phyloP scores from a whole-genome alignment of 192 early-diverging fungal genomes.

The Spinellus fusiger region DNA sequence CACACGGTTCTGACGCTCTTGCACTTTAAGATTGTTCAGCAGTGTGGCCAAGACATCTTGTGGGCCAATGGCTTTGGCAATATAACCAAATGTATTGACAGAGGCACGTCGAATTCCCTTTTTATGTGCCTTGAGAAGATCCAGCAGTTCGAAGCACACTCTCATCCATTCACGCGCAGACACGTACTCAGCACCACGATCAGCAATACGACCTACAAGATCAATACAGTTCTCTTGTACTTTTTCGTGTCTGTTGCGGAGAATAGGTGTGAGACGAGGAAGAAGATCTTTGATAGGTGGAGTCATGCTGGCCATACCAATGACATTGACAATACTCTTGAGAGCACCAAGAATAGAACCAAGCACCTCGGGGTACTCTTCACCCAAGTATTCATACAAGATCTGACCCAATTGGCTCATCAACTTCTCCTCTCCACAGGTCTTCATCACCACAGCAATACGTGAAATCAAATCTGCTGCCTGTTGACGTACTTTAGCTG shows the following conservation, averaged over 20 bases:
- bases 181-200: slow-evolving; percentile 95
- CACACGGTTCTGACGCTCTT: slow-evolving; percentile 98
- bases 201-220: slow-evolving; percentile 97
- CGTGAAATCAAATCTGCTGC: slow-evolving; percentile 94
- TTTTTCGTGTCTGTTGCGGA: slow-evolving; percentile 96
- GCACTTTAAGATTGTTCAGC: slow-evolving; percentile 96
- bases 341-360: slow-evolving; percentile 90
- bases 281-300: slow-evolving; percentile 97
- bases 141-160: slow-evolving; percentile 96
- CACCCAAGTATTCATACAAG: slow-evolving; percentile 96
- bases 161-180: slow-evolving; percentile 99
- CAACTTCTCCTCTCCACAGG: slow-evolving; percentile 92
- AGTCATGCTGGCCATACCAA: slow-evolving; percentile 97
- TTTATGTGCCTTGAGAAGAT: slow-evolving; percentile 93
- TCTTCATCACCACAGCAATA: slow-evolving; percentile 89
- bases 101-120: slow-evolving; percentile 94
- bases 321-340: slow-evolving; percentile 94
- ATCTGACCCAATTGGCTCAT: slow-evolving; percentile 91
- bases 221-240: slow-evolving; percentile 92
- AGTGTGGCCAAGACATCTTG: slow-evolving; percentile 98
- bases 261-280: slow-evolving; percentile 94
- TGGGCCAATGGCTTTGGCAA: slow-evolving; percentile 97
- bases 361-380: slow-evolving; percentile 98
- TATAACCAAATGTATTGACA: slow-evolving; percentile 98
- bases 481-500: slow-evolving; percentile 92